Evolutionary conservation across 2,329 filamentous ascomycete genomes (phyloP), one percentile per base, ranked within the genome.

Genomic region (Cytospora mali): DNA sequence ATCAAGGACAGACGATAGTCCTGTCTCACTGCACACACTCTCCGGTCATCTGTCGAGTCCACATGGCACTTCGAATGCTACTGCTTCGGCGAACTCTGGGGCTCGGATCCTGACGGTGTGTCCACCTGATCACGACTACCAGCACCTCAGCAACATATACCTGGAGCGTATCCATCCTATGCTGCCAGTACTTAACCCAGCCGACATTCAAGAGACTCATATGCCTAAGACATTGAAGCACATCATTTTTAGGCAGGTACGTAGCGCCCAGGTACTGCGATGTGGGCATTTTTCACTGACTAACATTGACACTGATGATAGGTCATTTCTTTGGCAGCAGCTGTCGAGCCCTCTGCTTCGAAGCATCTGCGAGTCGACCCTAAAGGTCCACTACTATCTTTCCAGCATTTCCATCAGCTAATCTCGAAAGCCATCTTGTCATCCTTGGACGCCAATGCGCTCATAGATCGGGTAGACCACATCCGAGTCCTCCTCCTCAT

Each of bases 161-260:
- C 68, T 81, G 7, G 76, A 83, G 25, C 82, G 83, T 66, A 77
- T 86, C 10, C 81, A 86, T 52, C 81, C 83, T 3, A 75, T 86
- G 4, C 80, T 85, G 27, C 83, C 83, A 4, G 75, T 84, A 16
- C 75, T 86, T 35, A 78, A 80, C 1, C 69, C 76, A 16, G 61
- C 70, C 1, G 70, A 74, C 18, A 62, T 80, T 1, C 69, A 71
- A 0, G 68, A 11, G 55, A 72, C 29, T 39, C 70, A 10, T 67
- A 73, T n/a, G 71, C 72, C 3, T 42, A 48, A 29, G 73, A 80
- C 0, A 73, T 72, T 14, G 71, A 68, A n/a, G 76, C 48, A 63
- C 9, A 13, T 23, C 2, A 74, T 85, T 3, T 71, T 85, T 28
- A 76, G 78, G 52, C 85, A 87, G 58, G 58, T 60, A 23, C 6